phyloP scores from a whole-genome alignment of 352 stramenopile genomes.

The Phytophthora ohioensis region DNA sequence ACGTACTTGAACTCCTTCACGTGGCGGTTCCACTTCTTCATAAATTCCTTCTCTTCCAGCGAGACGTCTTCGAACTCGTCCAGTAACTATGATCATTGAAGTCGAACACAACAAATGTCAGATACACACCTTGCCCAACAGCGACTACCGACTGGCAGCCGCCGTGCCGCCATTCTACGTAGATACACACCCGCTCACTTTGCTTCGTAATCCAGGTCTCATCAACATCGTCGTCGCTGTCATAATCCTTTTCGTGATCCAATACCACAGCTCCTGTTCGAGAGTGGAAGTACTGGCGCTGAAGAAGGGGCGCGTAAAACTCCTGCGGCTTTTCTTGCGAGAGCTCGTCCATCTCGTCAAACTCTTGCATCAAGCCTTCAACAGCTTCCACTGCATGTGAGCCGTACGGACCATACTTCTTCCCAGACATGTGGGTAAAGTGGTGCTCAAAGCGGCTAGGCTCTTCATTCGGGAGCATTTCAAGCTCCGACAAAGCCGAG shows the following conservation, averaged over 20 bases:
- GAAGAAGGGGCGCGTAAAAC: constrained; percentile 77
- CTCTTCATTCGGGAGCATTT: constrained; percentile 56
- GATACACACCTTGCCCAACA: not conserved
- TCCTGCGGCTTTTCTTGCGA: constrained; percentile 65
- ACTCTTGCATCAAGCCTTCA: constrained; percentile 75
- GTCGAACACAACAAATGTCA: constrained; percentile 8
- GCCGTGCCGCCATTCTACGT: not conserved
- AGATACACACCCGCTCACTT: constrained; percentile 68
- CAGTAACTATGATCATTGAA: constrained; percentile 55
- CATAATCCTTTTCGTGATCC: constrained; percentile 86
- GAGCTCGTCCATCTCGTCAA: constrained; percentile 74
- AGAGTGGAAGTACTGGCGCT: constrained; percentile 92
- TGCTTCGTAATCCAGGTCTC: constrained; percentile 91
- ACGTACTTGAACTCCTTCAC: constrained; percentile 78
- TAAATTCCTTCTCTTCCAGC: constrained; percentile 89
- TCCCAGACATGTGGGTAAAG: constrained; percentile 69
- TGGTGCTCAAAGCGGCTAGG: constrained; percentile 70
- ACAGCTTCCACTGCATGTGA: constrained; percentile 48
- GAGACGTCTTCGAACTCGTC: constrained; percentile 91
- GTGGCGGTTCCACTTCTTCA: constrained; percentile 93
- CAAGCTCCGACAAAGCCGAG: constrained; percentile 62
- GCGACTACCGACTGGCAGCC: not conserved
- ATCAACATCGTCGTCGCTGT: constrained; percentile 90
- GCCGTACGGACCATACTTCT: constrained; percentile 46
- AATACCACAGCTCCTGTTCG: constrained; percentile 83